Percentiles rank a stretch among this genome's conserved stretches.
Conservation (phyloP, 768 basidiomycete species). For the Lentinula sp. region DNA sequence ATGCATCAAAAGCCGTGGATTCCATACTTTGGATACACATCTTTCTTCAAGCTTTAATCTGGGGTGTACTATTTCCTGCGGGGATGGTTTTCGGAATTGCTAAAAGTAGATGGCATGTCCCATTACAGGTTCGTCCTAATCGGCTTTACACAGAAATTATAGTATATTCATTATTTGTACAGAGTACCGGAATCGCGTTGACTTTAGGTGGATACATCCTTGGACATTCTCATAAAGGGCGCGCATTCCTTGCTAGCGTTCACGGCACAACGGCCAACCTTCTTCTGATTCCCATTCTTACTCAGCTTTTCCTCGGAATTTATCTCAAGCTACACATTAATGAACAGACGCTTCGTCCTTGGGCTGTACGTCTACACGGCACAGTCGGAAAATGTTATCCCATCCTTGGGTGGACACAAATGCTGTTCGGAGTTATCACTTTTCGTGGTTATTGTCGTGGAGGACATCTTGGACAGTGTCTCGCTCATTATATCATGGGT, state of each 20-base stretch:
- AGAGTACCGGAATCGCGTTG: constrained; percentile 65
- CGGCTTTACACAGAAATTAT: not conserved
- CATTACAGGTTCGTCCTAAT: constrained; percentile 58
- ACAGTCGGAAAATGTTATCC: constrained; percentile 83
- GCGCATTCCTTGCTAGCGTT: constrained; percentile 66
- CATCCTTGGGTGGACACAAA: constrained; percentile 82
- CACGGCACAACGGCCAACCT: constrained; percentile 70
- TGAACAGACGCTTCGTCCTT: constrained; percentile 68
- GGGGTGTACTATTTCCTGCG: constrained; percentile 84
- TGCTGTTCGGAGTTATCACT: constrained; percentile 78
- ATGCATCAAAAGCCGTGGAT: constrained; percentile 64
- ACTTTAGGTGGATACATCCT: constrained; percentile 72
- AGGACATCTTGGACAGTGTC: constrained; percentile 76
- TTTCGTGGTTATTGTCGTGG: constrained; percentile 76
- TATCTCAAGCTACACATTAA: constrained; percentile 93
- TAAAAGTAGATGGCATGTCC: constrained; percentile 89
- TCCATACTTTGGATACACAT: constrained; percentile 81
- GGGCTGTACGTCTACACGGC: constrained; percentile 65
- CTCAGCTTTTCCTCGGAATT: constrained; percentile 69
- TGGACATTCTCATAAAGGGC: constrained; percentile 82
- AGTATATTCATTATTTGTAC: not conserved
- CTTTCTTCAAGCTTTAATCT: constrained; percentile 65
- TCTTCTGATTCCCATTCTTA: constrained; percentile 54
- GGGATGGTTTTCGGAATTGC: constrained; percentile 74
- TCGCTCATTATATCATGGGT: constrained; percentile 88